A percentile compares a stretch with the other conserved stretches of the same genome.
Conservation (phyloP, 2,329 filamentous ascomycete genomes). For the Hymenoscyphus linearis region DNA sequence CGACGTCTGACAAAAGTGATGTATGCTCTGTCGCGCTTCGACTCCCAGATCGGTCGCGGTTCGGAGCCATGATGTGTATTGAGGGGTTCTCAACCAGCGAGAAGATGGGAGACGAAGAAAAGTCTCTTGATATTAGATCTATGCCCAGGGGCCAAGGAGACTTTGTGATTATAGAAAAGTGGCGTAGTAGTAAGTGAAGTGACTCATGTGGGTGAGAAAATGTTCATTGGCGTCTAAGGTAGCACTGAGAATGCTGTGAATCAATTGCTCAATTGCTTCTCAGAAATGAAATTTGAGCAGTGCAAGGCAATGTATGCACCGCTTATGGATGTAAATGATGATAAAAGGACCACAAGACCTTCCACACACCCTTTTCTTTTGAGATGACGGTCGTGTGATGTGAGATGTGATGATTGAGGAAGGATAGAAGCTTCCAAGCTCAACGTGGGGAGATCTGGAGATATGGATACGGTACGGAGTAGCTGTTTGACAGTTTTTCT, state of each 20-base stretch:
- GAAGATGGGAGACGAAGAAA: not conserved
- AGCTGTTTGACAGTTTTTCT: not conserved
- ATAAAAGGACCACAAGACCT: too few relatives aligned
- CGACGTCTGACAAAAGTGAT: conserved; percentile 10
- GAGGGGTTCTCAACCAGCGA: not conserved
- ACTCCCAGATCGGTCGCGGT: conserved; percentile 4
- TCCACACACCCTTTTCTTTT: too few relatives aligned
- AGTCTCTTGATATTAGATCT: not conserved
- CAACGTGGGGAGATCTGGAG: not conserved
- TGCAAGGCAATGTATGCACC: not conserved
- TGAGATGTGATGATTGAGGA: not conserved
- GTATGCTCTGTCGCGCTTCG: conserved; percentile 13
- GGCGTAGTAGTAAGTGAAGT: not conserved
- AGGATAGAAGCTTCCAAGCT: not conserved
- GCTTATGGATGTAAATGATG: too few relatives aligned
- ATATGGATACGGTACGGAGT: too few relatives aligned
- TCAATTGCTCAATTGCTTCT: not conserved
- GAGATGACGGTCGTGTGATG: not conserved
- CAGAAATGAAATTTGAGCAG: not conserved
- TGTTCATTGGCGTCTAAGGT: not conserved
- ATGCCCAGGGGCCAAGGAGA: not conserved
- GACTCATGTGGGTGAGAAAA: not conserved
- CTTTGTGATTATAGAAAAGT: too few relatives aligned
- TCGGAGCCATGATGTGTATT: not conserved
- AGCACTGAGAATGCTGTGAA: too few relatives aligned